Evolutionary conservation across 768 basidiomycete species (phyloP), one percentile per base, ranked within the genome.

Genomic region (Lactarius vividus): DNA sequence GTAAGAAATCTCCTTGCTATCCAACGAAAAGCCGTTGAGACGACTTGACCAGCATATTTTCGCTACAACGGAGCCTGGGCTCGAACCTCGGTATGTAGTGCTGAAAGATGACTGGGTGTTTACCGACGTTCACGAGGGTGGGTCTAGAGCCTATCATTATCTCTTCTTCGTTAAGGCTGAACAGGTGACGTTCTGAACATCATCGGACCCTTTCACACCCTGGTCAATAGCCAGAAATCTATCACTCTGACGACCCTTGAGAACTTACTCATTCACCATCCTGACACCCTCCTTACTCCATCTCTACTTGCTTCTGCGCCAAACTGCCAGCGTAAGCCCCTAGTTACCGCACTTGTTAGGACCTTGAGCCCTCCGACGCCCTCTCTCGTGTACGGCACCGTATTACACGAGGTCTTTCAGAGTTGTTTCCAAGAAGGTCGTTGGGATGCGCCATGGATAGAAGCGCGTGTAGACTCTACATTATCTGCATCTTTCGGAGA

Each of bases 331-430:
- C 88, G 97, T 11, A 92, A 89, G 75, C 92, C 96, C 0, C 80
- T 98, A n/a, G 78, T 99, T 35, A 86, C 85, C 49, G 78, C 80
- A 52, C 79, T 88, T 59, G 76, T 89, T 52, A 85, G 84, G 44
- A 83, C 86, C 0, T 78, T 81, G 0, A 84, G 82, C 7, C 87
- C 88, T 66, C 77, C 78, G 16, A 85, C 87, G 0, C 88, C 90
- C 2, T 81, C 88, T 6, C 80, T 92, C 13, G 80, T 96, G 0
- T 98, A 94, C 87, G 97, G 97, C 42, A 97, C 89, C 71, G 87
- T 98, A 76, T 82, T 97, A 6, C 97, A 99, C 71, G 88, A 94
- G 69, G 88, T 98, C 39, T 85, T 97, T 79, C 95, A 98, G 73
- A 78, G 81, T 0, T 94, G 92, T 70, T 78, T 98, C 59, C 75